phyloP scores from a whole-genome alignment of 192 early-diverging fungal species.

The Entomortierella lignicola region DNA sequence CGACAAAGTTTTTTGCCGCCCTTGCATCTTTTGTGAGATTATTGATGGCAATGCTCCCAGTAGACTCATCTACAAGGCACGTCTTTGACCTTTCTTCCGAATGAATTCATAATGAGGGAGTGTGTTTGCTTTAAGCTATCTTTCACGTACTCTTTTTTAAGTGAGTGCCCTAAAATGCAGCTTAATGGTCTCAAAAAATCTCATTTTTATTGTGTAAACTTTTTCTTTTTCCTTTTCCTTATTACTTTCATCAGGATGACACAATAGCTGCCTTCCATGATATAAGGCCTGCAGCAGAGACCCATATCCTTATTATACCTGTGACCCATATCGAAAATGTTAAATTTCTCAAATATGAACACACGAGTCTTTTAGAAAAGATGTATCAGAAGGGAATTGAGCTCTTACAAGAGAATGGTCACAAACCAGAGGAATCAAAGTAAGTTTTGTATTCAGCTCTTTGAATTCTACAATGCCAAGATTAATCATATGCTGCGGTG shows the following conservation, averaged over 20 bases:
- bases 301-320: conserved; percentile 55
- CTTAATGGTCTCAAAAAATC: too few relatives aligned
- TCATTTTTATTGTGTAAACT: not conserved
- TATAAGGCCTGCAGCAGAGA: conserved; percentile 50
- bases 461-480: not conserved
- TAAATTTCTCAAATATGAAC: conserved; percentile 29
- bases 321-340: conserved; percentile 42
- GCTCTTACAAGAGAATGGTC: conserved; percentile 20
- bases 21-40: conserved; percentile 53
- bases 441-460: too few relatives aligned
- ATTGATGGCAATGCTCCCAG: conserved; percentile 16
- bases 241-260: conserved; percentile 44
- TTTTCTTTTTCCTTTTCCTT: not conserved
- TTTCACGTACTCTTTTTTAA: too few relatives aligned
- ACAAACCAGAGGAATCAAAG: conserved; percentile 35
- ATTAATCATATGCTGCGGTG: not conserved
- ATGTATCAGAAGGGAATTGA: conserved; percentile 32
- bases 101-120: not conserved
- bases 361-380: conserved; percentile 27
- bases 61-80: conserved; percentile 47
- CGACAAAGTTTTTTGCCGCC: conserved; percentile 36
- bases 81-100: not conserved
- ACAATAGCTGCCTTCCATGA: conserved; percentile 52
- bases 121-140: too few relatives aligned
- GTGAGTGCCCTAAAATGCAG: too few relatives aligned